Evolutionary conservation across 331 rosid species (phyloP), one percentile per base, ranked within the genome.

Genomic region (Rosa hybrid): DNA sequence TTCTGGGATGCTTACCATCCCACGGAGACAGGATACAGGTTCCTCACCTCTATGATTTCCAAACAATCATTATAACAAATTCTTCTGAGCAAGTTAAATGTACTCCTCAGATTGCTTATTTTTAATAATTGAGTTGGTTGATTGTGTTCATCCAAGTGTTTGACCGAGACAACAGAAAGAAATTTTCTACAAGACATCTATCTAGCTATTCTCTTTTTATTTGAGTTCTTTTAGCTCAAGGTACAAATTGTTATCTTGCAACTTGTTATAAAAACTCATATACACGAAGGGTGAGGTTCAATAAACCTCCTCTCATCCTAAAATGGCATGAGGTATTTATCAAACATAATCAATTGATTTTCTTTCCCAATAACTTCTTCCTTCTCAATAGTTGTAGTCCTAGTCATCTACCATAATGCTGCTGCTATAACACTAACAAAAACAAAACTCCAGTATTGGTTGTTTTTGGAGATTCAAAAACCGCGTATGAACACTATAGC

Each of bases 1-100:
- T 93, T 91, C 42, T 93, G 94, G 94, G 97, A 93, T 82, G 82
- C 91, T 77, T 89, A 83, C 81, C 97, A 93, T 78, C 97, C 94
- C 18, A 78, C 97, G 0, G 84, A 86, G 74, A 72, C 68, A 16
- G 86, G 82, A 16, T 90, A 82, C 53, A 23, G 57, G 38, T 27
- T 85, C 54, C 81, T 93, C 50, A 62, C 78, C 56, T 14, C 45
- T 62, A 62, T 12, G 16, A 2, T 62, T 62, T 25, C 41, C 3
- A 20, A 62, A 62, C 8, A 27, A 62, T 25, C 39, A 62, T 12
- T 27, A 11, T 62, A 62, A 62, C 68, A 62, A 62, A 23, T 25
- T 62, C 68, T 62, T 25, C 41, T 23, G 68, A 21, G 67, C 60
- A 54, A 18, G 60, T 54, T 17, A 54, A 54, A 1, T 6, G 60